Percentiles rank a stretch among this genome's conserved stretches.
Evolutionary conservation across 352 stramenopile species (phyloP).

Genomic region (Phytophthora constricta): DNA sequence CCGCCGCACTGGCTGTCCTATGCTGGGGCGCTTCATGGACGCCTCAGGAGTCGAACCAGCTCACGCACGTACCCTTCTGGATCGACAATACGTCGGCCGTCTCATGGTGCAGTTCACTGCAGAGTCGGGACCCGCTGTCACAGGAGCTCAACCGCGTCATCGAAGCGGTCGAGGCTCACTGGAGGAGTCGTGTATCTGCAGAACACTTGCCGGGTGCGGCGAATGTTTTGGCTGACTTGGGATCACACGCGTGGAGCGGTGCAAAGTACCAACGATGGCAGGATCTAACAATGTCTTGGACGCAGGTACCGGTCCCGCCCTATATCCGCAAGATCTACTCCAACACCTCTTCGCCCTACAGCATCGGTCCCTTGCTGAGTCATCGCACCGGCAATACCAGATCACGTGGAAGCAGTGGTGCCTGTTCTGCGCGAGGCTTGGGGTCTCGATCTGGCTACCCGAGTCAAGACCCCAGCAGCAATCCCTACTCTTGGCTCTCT

Average conservation of each 20-base stretch:
- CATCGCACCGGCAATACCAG: background rate
- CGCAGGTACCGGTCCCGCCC: background rate
- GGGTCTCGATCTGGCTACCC: background rate
- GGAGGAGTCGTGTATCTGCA: background rate
- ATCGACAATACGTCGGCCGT: slow-evolving; percentile 12
- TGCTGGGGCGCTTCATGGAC: slow-evolving; percentile 1
- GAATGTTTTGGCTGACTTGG: slow-evolving; percentile 6
- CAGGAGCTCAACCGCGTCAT: slow-evolving; percentile 11
- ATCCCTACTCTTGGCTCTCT: slow-evolving; percentile 7
- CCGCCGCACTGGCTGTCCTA: background rate
- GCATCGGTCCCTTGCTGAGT: slow-evolving; percentile 8
- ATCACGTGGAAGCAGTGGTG: slow-evolving; percentile 1
- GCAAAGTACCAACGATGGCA: background rate
- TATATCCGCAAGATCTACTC: slow-evolving; percentile 1
- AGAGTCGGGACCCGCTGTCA: background rate
- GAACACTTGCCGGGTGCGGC: background rate
- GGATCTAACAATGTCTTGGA: slow-evolving; percentile 4
- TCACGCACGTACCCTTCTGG: slow-evolving; percentile 8
- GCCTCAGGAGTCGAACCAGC: background rate
- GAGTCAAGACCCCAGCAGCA: background rate
- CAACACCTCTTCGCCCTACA: slow-evolving; percentile 5
- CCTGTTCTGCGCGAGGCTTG: background rate
- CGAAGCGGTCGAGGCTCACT: background rate
- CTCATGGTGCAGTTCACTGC: slow-evolving; percentile 1
- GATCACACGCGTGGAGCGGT: slow-evolving; percentile 2